phyloP scores from a whole-genome alignment of 2,329 filamentous ascomycete species.

The Talaromyces funiculosus region DNA sequence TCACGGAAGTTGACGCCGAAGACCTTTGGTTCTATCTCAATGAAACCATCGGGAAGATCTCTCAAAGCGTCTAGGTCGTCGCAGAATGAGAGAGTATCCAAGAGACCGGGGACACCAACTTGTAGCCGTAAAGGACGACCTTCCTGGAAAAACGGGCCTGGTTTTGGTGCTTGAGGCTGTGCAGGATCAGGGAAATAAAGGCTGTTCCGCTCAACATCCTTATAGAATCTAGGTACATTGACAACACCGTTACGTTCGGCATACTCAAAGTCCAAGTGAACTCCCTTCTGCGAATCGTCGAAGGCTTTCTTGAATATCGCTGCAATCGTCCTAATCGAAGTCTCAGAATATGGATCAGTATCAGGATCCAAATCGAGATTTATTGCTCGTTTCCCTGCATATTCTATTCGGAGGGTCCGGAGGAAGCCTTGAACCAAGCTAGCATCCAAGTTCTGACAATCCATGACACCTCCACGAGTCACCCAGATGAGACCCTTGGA shows the following conservation, averaged over 20 bases:
- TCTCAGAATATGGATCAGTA: neutral
- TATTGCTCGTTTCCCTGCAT: neutral
- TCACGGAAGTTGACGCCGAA: constrained; percentile 5
- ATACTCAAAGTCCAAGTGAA: neutral
- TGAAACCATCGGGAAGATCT: constrained; percentile 2
- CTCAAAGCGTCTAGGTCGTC: neutral
- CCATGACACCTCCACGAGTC: neutral
- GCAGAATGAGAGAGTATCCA: neutral
- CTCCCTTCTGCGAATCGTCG: neutral
- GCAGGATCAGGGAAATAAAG: neutral
- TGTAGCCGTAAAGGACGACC: constrained; percentile 7
- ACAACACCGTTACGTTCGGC: neutral
- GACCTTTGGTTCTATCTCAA: constrained; percentile 17
- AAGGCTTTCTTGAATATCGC: neutral
- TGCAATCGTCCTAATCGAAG: neutral
- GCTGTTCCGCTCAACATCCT: neutral
- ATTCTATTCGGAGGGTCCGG: neutral
- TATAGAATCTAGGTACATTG: neutral
- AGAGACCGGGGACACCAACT: neutral
- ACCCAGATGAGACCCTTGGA: constrained; percentile 3
- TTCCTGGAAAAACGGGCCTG: constrained; percentile 3
- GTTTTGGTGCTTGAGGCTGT: neutral
- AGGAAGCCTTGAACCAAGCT: neutral
- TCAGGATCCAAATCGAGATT: neutral
- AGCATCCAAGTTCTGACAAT: neutral